phyloP scores from a whole-genome alignment of 805 yeast species.

The Pichia californica region DNA sequence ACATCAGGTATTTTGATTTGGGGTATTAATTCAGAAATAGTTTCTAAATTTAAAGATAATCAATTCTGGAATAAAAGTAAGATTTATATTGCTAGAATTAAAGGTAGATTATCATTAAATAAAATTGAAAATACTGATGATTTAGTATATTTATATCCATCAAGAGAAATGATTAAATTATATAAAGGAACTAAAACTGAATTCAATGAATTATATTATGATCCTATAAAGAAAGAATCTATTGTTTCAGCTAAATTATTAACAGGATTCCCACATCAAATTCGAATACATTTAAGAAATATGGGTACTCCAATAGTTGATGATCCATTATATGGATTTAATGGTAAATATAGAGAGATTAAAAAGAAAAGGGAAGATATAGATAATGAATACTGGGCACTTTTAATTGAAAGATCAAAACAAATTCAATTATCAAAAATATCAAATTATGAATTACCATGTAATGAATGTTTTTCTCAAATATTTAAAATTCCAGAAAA shows the following conservation, averaged over 20 bases:
- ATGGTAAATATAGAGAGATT: constrained; percentile 12
- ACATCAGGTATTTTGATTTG: constrained; percentile 46
- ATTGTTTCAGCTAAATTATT: constrained; percentile 39
- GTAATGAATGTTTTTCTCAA: constrained; percentile 28
- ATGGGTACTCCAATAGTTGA: constrained; percentile 31
- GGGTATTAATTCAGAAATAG: constrained; percentile 30
- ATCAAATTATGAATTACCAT: constrained; percentile 14
- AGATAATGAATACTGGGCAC: constrained; percentile 5
- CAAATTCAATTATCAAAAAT: constrained; percentile 16
- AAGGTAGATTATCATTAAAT: constrained; percentile 33
- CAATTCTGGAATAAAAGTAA: constrained; percentile 22
- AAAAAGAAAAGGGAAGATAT: constrained; percentile 4
- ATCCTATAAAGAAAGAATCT: constrained; percentile 26
- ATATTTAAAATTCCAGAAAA: constrained; percentile 24
- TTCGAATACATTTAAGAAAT: constrained; percentile 46
- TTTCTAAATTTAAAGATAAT: constrained; percentile 20
- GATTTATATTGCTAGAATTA: constrained; percentile 37
- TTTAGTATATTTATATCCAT: constrained; percentile 22
- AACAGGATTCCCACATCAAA: constrained; percentile 50
- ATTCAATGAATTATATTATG: constrained; percentile 23
- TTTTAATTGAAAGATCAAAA: constrained; percentile 12
- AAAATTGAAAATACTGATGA: constrained; percentile 32
- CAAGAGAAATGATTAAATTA: constrained; percentile 16
- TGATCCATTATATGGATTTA: constrained; percentile 26
- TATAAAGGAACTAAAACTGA: constrained; percentile 17